Conservation (phyloP, 495 filamentous ascomycete species). For the Aspergillus bertholletiae region DNA sequence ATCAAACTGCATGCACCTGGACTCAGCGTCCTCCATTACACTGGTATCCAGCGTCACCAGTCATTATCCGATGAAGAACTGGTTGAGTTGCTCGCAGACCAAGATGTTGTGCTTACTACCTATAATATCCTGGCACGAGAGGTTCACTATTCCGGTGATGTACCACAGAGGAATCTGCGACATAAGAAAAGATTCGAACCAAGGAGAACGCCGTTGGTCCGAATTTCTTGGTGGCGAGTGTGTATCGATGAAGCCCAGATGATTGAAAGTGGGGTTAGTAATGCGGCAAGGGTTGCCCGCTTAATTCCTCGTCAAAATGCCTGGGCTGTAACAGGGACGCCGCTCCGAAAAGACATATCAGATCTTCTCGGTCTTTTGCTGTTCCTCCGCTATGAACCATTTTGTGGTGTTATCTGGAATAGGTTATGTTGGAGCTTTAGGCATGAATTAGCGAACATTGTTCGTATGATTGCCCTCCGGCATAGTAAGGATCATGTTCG, state of each 20-base stretch:
- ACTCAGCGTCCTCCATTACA: constrained; percentile 51
- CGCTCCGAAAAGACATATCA: constrained; percentile 72
- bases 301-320: constrained; percentile 79
- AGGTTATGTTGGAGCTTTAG: constrained; percentile 56
- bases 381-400: constrained; percentile 79
- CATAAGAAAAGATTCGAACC: constrained; percentile 62
- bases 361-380: constrained; percentile 66
- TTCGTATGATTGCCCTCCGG: constrained; percentile 67
- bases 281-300: constrained; percentile 74
- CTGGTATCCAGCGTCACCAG: constrained; percentile 42
- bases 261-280: constrained; percentile 82
- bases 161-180: constrained; percentile 63
- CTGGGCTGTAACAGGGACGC: constrained; percentile 94
- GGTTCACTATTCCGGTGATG: constrained; percentile 66
- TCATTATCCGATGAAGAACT: constrained; percentile 39
- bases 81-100: constrained; percentile 43
- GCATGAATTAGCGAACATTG: constrained; percentile 59
- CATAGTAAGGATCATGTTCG: constrained; percentile 82
- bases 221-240: constrained; percentile 86
- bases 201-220: constrained; percentile 68
- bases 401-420: constrained; percentile 65
- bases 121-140: constrained; percentile 76
- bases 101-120: constrained; percentile 84
- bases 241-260: constrained; percentile 96
- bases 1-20: constrained; percentile 63